Evolutionary conservation across 805 yeast species (phyloP).

Genomic region (Jamesozyma rosinii): DNA sequence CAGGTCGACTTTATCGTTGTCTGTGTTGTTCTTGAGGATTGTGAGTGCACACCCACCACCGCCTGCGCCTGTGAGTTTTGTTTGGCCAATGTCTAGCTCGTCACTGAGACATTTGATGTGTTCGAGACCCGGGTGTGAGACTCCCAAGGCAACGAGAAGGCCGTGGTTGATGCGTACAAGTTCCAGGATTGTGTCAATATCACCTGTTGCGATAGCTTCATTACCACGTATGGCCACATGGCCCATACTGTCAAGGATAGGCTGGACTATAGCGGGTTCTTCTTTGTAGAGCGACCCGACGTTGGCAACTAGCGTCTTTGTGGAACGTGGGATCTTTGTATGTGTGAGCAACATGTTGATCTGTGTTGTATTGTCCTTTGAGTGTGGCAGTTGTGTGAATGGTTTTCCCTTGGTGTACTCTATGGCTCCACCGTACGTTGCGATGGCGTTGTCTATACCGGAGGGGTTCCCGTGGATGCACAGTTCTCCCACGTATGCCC

Average conservation of each 20-base stretch:
- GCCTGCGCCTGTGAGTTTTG: constrained; percentile 96
- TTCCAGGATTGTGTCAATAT: constrained; percentile 38
- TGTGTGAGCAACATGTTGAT: constrained; percentile 69
- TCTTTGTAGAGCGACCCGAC: constrained; percentile 49
- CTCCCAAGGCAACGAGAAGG: constrained; percentile 73
- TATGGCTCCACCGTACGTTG: constrained; percentile 94
- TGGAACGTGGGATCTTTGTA: constrained; percentile 78
- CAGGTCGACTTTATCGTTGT: constrained; percentile 29
- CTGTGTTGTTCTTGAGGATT: constrained; percentile 43
- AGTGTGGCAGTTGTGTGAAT: constrained; percentile 34
- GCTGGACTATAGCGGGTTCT: constrained; percentile 45
- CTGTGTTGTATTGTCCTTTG: constrained; percentile 43
- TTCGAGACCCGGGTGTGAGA: constrained; percentile 88
- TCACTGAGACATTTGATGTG: constrained; percentile 59
- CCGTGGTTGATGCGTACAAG: constrained; percentile 82
- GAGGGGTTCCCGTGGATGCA: constrained; percentile 95
- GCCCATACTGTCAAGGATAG: constrained; percentile 70
- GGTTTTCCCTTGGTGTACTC: constrained; percentile 53
- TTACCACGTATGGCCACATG: constrained; percentile 38
- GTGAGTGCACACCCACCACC: constrained; percentile 99
- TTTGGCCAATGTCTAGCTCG: constrained; percentile 59
- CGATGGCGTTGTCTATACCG: constrained; percentile 94
- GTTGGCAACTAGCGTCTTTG: constrained; percentile 71
- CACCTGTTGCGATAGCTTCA: constrained; percentile 24
- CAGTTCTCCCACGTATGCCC: constrained; percentile 91